phyloP scores from a whole-genome alignment of 2,329 filamentous ascomycete genomes.

The Huntiella decipiens region DNA sequence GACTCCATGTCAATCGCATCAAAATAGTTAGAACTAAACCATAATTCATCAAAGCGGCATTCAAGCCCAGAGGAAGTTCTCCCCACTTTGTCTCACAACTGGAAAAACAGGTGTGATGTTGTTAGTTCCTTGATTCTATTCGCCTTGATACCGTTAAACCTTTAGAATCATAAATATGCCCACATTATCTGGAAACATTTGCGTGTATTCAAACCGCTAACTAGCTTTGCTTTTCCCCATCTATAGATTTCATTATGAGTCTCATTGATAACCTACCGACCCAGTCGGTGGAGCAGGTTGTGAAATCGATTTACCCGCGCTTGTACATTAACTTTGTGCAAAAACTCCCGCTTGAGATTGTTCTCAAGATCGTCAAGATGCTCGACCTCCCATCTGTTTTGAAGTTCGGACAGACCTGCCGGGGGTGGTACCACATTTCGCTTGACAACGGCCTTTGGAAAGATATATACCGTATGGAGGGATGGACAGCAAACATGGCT shows the following conservation, averaged over 20 bases:
- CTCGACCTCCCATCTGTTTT: conserved; percentile 68
- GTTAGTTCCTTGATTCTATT: not conserved
- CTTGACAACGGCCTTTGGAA: conserved; percentile 78
- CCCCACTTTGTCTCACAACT: too few relatives aligned
- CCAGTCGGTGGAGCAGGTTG: conserved; percentile 59
- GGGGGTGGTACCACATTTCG: conserved; percentile 63
- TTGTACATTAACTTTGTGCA: conserved; percentile 85
- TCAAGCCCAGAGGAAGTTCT: too few relatives aligned
- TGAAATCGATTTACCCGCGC: conserved; percentile 59
- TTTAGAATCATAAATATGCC: too few relatives aligned
- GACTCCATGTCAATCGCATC: too few relatives aligned
- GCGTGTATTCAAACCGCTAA: not conserved
- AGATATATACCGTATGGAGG: conserved; percentile 62
- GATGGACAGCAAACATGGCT: conserved; percentile 54
- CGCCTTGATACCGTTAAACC: not conserved
- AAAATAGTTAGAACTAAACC: too few relatives aligned
- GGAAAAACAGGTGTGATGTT: too few relatives aligned
- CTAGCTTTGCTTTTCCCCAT: not conserved
- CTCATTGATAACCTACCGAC: conserved; percentile 64
- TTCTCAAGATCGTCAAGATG: conserved; percentile 71
- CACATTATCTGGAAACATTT: too few relatives aligned
- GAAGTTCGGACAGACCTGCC: conserved; percentile 58
- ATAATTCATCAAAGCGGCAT: too few relatives aligned
- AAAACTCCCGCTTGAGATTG: conserved; percentile 76
- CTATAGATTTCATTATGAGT: conserved; percentile 57